phyloP scores from a whole-genome alignment of 2,329 filamentous ascomycete genomes.

The Microascus cirrosus region DNA sequence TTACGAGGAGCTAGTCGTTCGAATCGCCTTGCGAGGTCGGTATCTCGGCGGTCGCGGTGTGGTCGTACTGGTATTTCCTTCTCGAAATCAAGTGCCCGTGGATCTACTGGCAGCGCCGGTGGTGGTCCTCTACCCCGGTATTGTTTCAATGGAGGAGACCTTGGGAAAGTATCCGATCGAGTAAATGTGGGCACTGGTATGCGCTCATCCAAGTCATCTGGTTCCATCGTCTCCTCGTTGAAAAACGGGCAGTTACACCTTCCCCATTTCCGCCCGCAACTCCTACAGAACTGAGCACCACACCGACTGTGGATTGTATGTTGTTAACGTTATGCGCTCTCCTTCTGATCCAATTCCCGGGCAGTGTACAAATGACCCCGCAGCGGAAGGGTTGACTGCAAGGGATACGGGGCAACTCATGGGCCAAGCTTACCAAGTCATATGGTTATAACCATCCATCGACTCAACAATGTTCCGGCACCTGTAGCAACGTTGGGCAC shows the following conservation, averaged over 20 bases:
- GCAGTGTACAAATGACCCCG: not conserved
- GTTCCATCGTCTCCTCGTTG: slow-evolving; percentile 38
- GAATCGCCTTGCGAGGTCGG: slow-evolving; percentile 1
- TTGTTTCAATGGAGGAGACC: not conserved
- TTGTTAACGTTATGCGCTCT: not conserved
- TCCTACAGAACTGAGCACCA: slow-evolving; percentile 76
- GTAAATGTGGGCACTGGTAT: slow-evolving; percentile 1
- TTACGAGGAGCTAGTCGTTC: not conserved
- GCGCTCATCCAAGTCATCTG: not conserved
- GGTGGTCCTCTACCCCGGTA: not conserved
- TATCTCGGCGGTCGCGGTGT: not conserved
- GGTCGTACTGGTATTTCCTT: not conserved
- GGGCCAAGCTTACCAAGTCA: slow-evolving; percentile 59
- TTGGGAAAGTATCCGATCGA: slow-evolving; percentile 3
- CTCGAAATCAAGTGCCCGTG: not conserved
- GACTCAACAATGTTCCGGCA: slow-evolving; percentile 68
- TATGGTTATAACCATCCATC: slow-evolving; percentile 77
- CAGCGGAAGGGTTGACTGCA: not conserved
- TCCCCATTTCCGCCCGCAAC: slow-evolving; percentile 75
- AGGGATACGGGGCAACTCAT: not conserved
- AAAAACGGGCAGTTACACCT: slow-evolving; percentile 75
- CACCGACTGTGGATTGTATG: slow-evolving; percentile 45
- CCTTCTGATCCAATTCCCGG: not conserved
- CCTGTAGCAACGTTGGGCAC: slow-evolving; percentile 66
- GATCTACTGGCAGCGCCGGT: not conserved